Conservation (phyloP, 768 basidiomycete genomes). For the Boletus rufocinnamomeus region DNA sequence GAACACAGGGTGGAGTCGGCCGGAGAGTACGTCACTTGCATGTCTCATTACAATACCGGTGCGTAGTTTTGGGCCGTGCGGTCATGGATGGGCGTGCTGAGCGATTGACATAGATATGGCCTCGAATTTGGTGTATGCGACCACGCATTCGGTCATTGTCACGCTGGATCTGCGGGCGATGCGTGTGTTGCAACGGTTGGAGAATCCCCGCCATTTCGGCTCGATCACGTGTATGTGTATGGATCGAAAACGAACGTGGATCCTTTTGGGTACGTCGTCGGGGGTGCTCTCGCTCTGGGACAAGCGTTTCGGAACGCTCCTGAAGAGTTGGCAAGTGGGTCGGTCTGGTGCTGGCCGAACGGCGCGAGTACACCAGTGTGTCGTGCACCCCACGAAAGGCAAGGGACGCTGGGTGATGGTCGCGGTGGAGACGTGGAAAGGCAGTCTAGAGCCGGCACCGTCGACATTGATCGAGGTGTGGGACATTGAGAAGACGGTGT, state of each 20-base stretch:
- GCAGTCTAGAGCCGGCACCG: constrained; percentile 41
- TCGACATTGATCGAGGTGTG: constrained; percentile 77
- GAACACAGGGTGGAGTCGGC: constrained; percentile 73
- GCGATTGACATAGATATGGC: constrained; percentile 52
- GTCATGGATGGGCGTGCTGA: neutral
- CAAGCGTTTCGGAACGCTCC: constrained; percentile 84
- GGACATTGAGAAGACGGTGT: constrained; percentile 80
- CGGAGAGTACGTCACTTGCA: constrained; percentile 82
- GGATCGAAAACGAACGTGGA: constrained; percentile 84
- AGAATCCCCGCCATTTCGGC: constrained; percentile 84
- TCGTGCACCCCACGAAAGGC: constrained; percentile 84
- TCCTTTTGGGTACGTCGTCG: constrained; percentile 82
- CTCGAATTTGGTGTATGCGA: constrained; percentile 84
- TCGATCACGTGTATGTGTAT: constrained; percentile 84
- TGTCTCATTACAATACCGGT: constrained; percentile 83
- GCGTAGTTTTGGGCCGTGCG: constrained; percentile 12
- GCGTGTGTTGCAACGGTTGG: constrained; percentile 72
- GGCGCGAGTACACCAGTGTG: constrained; percentile 69
- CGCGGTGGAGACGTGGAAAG: constrained; percentile 59
- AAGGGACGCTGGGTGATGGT: constrained; percentile 91
- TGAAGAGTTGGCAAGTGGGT: constrained; percentile 86
- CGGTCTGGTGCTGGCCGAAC: constrained; percentile 51
- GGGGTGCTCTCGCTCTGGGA: constrained; percentile 94
- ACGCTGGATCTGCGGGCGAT: constrained; percentile 86
- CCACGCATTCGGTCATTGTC: constrained; percentile 74